Evolutionary conservation across 192 early-diverging fungal species (phyloP).

Genomic region (Ramicandelaber brevisporus): DNA sequence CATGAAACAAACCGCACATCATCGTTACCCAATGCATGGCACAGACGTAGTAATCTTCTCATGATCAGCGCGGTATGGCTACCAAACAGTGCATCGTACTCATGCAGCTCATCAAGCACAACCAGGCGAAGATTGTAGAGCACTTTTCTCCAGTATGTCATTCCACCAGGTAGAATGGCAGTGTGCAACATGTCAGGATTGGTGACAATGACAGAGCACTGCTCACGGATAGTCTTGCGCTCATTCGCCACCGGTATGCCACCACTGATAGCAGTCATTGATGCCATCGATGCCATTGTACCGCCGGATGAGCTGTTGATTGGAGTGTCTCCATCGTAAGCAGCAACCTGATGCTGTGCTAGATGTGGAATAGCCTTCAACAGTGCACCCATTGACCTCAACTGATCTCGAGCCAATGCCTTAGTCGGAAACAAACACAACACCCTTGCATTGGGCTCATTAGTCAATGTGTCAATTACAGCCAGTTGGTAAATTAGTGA

Average conservation of each 20-base stretch:
- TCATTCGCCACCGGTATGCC: too few species aligned
- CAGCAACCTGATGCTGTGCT: slow-evolving; percentile 8
- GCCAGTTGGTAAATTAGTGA: slow-evolving; percentile 42
- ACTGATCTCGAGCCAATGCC: slow-evolving; percentile 42
- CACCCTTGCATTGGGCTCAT: slow-evolving; percentile 8
- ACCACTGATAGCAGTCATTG: too few species aligned
- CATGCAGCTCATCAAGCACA: slow-evolving; percentile 42
- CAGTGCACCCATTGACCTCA: slow-evolving; percentile 12
- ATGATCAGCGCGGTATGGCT: slow-evolving; percentile 27
- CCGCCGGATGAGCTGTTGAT: too few species aligned
- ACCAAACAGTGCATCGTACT: slow-evolving; percentile 28
- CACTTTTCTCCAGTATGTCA: slow-evolving; percentile 21
- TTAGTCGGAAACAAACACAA: slow-evolving; percentile 46
- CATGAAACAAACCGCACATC: slow-evolving; percentile 25
- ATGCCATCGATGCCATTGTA: too few species aligned
- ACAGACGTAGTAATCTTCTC: slow-evolving; percentile 27
- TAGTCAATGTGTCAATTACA: slow-evolving; percentile 18
- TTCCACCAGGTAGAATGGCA: slow-evolving; percentile 24
- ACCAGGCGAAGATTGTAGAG: slow-evolving; percentile 20
- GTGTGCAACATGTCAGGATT: slow-evolving; percentile 51
- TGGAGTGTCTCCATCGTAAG: slow-evolving; percentile 42
- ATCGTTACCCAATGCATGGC: slow-evolving; percentile 15
- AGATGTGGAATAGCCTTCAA: slow-evolving; percentile 4
- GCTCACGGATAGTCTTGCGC: slow-evolving; percentile 17
- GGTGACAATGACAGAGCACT: slow-evolving; percentile 28